A percentile compares a stretch with the other conserved stretches of the same genome.
Evolutionary conservation across 306 rosid species (phyloP).

Genomic region (Delonix regia): DNA sequence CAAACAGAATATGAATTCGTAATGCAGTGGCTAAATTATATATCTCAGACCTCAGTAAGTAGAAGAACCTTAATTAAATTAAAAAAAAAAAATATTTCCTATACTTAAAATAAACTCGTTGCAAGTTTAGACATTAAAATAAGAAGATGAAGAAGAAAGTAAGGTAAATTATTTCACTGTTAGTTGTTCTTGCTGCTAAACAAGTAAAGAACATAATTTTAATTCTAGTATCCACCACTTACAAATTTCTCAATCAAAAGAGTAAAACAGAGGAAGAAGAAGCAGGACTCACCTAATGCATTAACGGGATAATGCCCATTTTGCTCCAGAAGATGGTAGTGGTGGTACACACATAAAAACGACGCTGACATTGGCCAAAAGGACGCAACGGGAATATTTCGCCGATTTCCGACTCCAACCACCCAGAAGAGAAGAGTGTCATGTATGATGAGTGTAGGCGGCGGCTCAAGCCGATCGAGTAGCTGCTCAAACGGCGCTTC

Average conservation of each 20-base stretch:
- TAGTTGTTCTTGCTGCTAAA: too few species aligned
- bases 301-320: background rate
- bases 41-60: too few species aligned
- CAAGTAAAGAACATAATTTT: too few species aligned
- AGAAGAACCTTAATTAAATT: too few species aligned
- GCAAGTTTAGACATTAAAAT: too few species aligned
- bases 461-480: slow-evolving; percentile 27
- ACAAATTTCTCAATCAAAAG: too few species aligned
- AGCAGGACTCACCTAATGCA: background rate
- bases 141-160: too few species aligned
- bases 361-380: slow-evolving; percentile 47
- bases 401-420: slow-evolving; percentile 27
- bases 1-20: background rate
- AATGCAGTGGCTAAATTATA: too few species aligned
- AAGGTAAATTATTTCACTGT: background rate
- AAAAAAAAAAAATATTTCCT: too few species aligned
- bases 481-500: slow-evolving; percentile 42
- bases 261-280: too few species aligned
- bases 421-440: slow-evolving; percentile 41
- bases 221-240: too few species aligned
- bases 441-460: slow-evolving; percentile 15
- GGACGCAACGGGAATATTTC: slow-evolving; percentile 50
- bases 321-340: background rate
- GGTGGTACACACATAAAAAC: background rate
- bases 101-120: too few species aligned